phyloP scores from a whole-genome alignment of 108 stramenopile species.

The Aurantiochytrium sp. region DNA sequence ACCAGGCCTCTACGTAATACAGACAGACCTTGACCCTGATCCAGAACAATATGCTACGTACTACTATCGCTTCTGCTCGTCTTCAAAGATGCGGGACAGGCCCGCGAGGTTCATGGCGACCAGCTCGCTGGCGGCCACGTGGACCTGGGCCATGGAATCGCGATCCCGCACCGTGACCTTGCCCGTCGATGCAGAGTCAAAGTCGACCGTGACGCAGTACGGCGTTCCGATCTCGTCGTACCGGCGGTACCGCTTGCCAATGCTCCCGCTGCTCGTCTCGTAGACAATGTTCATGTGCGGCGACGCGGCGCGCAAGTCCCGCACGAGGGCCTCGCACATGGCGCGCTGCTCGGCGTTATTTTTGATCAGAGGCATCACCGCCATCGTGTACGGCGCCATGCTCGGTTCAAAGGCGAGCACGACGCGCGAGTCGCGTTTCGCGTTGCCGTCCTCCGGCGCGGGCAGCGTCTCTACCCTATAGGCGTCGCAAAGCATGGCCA shows the following conservation, averaged over 20 bases:
- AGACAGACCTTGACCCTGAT: no score
- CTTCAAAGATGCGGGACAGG: no score
- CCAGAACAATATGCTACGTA: no score
- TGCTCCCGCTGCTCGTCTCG: conserved; percentile 82
- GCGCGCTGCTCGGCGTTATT: conserved; percentile 80
- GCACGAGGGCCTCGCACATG: conserved; percentile 70
- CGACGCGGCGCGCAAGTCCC: conserved; percentile 48
- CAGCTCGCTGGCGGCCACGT: conserved; percentile 79
- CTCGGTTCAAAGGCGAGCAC: conserved; percentile 79
- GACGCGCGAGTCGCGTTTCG: neutral
- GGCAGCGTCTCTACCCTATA: conserved; percentile 83
- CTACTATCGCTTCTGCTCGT: no score
- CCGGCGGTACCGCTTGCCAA: conserved; percentile 84
- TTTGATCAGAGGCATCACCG: conserved; percentile 87
- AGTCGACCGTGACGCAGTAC: conserved; percentile 93
- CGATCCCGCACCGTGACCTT: conserved; percentile 88
- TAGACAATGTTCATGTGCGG: conserved; percentile 70
- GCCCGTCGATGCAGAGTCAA: conserved; percentile 87
- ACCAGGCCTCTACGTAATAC: no score
- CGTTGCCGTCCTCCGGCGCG: conserved; percentile 79
- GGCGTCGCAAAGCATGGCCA: conserved; percentile 88
- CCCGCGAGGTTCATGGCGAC: conserved; percentile 39
- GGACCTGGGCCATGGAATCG: conserved; percentile 86
- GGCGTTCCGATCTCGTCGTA: conserved; percentile 91
- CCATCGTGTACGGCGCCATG: conserved; percentile 89